Base-by-base conservation (phyloP, 202 grass and related monocot species). In the Carex arenaria region DNA sequence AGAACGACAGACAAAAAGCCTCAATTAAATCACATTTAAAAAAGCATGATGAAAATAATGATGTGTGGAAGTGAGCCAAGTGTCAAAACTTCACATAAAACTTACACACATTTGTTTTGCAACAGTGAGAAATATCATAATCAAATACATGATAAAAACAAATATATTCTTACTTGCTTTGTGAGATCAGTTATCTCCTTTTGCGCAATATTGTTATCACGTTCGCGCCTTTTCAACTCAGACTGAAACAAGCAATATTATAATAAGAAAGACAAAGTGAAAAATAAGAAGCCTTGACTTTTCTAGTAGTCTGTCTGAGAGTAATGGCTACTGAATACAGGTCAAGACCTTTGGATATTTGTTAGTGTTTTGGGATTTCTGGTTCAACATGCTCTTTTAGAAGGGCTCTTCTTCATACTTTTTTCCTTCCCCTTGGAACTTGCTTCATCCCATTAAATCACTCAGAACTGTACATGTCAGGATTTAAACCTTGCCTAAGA, bases 141-240 rank as follows among this genome's bases (percentile, higher is more conserved):
- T 83, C 5, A 64, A 82, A 82, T n/a, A 22, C 8, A 52, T 71
- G 40, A 88, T 38, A 34, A 18, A 84, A 84, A 49, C 13, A 22
- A n/a, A 65, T 32, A 85, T 82, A 88, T 26, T 52, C 90, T 88
- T 89, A 99, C 96, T 91, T 99, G 93, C 83, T 99, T 99, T 56
- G 90, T 85, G 47, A 99, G 89, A 84, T 99, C 96, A 80, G 69
- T 79, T 57, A 99, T 96, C 81, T 92, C 91, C 85, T 87, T 95
- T 26, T 96, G 85, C 65, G 96, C 87, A 70, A 96, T 62, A 87
- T 42, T 80, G 83, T 94, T 38, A 87, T 99, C 91, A 42, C 91
- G 91, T 57, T 96, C 93, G 42, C 53, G 52, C 69, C 88, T 92
- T 90, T 89, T 99, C 65, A 94, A 86, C 53, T 99, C 93, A 11